These are phyloP conservation scores for Ganoderma sp. DNA, from an alignment of 1,284 basidiomycete species.

Conservation along the genomic window DNA sequence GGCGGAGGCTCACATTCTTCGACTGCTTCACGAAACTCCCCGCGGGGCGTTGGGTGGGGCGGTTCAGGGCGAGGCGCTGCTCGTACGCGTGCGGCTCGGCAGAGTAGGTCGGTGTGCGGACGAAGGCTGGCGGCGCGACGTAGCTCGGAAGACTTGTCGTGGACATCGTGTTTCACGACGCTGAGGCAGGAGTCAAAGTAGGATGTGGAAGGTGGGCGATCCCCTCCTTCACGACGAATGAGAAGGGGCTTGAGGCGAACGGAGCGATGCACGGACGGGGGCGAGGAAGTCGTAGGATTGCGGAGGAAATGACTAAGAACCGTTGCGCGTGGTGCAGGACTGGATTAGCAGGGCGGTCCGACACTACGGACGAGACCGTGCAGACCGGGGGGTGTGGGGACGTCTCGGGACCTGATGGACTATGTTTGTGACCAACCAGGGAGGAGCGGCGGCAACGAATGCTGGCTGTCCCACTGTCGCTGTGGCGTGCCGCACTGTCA, in stretches of 20 bases:
- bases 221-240: neutral
- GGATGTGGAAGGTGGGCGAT: neutral
- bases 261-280: neutral
- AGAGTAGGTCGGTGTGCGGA: slow-evolving; percentile 42
- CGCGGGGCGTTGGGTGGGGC: slow-evolving; percentile 44
- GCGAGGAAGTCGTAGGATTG: neutral
- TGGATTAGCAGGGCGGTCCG: slow-evolving; percentile 8
- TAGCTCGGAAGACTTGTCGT: slow-evolving; percentile 44
- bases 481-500: slow-evolving; percentile 16
- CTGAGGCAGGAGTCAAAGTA: neutral
- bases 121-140: slow-evolving; percentile 28
- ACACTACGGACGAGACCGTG: slow-evolving; percentile 10
- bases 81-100: slow-evolving; percentile 60
- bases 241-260: neutral
- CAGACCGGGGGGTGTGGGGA: slow-evolving; percentile 16
- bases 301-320: slow-evolving; percentile 26
- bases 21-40: slow-evolving; percentile 67
- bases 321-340: slow-evolving; percentile 25
- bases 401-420: slow-evolving; percentile 23
- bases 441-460: neutral
- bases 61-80: slow-evolving; percentile 55
- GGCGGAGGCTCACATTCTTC: slow-evolving; percentile 55
- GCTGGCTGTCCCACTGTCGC: slow-evolving; percentile 24
- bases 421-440: slow-evolving; percentile 12
- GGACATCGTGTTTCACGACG: slow-evolving; percentile 37